Evolutionary conservation across 2,329 filamentous ascomycete species (phyloP).

Genomic region (Fusarium buharicum): DNA sequence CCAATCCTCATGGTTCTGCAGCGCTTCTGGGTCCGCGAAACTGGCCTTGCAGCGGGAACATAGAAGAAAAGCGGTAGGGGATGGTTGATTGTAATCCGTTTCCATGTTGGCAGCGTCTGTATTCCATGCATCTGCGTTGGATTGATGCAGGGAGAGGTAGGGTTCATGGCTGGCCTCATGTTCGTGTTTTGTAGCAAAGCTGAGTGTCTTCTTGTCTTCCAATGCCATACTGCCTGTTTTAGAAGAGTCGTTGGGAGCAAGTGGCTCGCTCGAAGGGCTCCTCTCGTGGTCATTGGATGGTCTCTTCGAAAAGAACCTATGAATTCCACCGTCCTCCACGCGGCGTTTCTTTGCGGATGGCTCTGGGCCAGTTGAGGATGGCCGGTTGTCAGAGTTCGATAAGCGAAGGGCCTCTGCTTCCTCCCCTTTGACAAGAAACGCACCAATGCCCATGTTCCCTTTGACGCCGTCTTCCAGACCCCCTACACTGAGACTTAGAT

Average conservation of each 20-base stretch:
- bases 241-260: background rate
- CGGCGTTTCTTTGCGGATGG: conserved; percentile 48
- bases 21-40: conserved; percentile 66
- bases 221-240: conserved; percentile 11
- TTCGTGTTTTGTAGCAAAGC: conserved; percentile 12
- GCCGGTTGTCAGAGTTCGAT: conserved; percentile 35
- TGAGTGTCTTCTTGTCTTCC: conserved; percentile 19
- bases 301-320: conserved; percentile 65
- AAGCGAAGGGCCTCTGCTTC: conserved; percentile 61
- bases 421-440: conserved; percentile 83
- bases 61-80: conserved; percentile 51
- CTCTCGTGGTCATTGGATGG: conserved; percentile 45
- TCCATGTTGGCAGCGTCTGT: conserved; percentile 32
- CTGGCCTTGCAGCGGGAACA: conserved; percentile 74
- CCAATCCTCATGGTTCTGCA: conserved; percentile 88
- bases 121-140: conserved; percentile 18
- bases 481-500: conserved; percentile 87
- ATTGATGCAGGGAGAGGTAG: conserved; percentile 17
- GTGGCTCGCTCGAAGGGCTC: conserved; percentile 37
- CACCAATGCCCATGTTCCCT: conserved; percentile 86
- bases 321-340: conserved; percentile 62
- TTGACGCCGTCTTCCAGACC: conserved; percentile 89
- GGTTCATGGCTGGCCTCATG: conserved; percentile 35
- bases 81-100: conserved; percentile 43
- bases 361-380: conserved; percentile 36